Conservation (phyloP, 352 stramenopile genomes). For the Phytopythium mirpurense region DNA sequence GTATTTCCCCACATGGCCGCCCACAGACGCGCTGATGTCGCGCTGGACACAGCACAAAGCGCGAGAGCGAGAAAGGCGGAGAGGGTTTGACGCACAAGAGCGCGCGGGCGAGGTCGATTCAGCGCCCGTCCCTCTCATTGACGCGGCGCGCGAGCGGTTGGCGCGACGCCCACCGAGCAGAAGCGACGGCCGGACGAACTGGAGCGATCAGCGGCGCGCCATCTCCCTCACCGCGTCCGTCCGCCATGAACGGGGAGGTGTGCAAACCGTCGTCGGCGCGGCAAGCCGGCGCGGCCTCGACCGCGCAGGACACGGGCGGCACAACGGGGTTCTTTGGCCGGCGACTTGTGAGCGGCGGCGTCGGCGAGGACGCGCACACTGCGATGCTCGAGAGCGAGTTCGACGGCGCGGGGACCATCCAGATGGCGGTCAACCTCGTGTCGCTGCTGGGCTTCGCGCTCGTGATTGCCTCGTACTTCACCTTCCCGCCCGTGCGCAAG, state of each 20-base stretch:
- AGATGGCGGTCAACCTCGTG: constrained; percentile 51
- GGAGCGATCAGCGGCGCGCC: background rate
- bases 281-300: constrained; percentile 12
- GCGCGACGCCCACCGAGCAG: background rate
- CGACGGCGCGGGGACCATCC: constrained; percentile 39
- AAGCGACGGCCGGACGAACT: background rate
- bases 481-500: constrained; percentile 78
- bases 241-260: constrained; percentile 11
- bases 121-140: background rate
- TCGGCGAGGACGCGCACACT: constrained; percentile 6
- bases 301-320: constrained; percentile 13
- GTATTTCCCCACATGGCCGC: no score
- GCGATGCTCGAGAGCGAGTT: constrained; percentile 50
- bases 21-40: no score
- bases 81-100: no score
- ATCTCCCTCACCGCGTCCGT: no score
- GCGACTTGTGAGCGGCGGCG: constrained; percentile 8
- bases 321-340: constrained; percentile 27
- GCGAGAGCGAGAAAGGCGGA: background rate
- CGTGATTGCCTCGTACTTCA: constrained; percentile 71
- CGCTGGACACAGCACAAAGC: background rate
- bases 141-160: background rate
- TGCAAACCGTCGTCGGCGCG: constrained; percentile 17
- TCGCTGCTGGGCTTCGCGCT: constrained; percentile 75
- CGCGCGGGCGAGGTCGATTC: background rate